These are phyloP conservation scores for Fusarium guadeloupense DNA, from an alignment of 2,329 filamentous ascomycete species.

Conservation along the genomic window DNA sequence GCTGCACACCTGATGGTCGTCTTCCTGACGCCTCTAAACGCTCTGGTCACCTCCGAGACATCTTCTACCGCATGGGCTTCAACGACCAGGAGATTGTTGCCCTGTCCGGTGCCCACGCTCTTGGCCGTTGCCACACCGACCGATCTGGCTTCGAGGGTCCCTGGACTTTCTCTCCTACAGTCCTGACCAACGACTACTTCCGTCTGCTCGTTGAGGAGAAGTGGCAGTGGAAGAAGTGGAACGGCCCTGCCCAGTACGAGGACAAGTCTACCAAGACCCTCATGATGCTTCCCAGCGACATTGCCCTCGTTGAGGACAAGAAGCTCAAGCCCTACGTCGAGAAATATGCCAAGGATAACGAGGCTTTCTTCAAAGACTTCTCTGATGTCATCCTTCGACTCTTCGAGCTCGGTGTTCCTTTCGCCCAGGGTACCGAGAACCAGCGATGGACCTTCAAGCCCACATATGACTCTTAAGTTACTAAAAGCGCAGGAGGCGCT, in stretches of 20 bases:
- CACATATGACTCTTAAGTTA: constrained; percentile 48
- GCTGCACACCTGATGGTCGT: constrained; percentile 94
- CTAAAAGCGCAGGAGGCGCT: not conserved
- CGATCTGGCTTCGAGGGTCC: constrained; percentile 89
- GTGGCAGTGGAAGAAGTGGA: constrained; percentile 92
- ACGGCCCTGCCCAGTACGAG: constrained; percentile 87
- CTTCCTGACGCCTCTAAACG: constrained; percentile 81
- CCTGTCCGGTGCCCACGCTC: constrained; percentile 82
- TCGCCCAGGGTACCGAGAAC: constrained; percentile 69
- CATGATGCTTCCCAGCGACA: constrained; percentile 98
- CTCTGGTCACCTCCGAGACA: constrained; percentile 82
- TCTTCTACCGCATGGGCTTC: constrained; percentile 98
- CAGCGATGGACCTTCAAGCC: constrained; percentile 72
- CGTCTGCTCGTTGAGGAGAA: constrained; percentile 88
- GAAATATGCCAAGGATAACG: constrained; percentile 90
- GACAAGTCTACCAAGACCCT: constrained; percentile 86
- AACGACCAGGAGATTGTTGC: constrained; percentile 97
- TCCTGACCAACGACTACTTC: constrained; percentile 96
- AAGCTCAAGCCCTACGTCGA: constrained; percentile 81
- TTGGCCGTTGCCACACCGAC: constrained; percentile 89
- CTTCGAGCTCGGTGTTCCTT: constrained; percentile 94
- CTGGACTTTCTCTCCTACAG: constrained; percentile 91
- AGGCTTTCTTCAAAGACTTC: constrained; percentile 94
- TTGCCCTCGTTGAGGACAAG: constrained; percentile 89
- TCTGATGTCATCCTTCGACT: constrained; percentile 79